Evolutionary conservation across 2,329 filamentous ascomycete genomes (phyloP).

Genomic region (Xylariaceae sp.): DNA sequence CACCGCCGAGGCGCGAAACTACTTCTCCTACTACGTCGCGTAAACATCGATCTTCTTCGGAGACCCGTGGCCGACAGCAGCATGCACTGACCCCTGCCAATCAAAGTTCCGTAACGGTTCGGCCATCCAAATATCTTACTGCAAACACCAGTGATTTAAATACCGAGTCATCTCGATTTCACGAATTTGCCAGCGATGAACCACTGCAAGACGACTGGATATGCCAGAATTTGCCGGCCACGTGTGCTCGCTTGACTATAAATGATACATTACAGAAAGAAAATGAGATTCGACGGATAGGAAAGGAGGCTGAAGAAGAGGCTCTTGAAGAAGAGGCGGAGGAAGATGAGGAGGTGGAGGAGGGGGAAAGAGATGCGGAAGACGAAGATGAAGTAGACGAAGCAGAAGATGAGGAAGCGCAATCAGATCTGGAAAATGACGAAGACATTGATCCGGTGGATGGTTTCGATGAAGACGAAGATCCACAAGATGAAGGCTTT

Average conservation of each 20-base stretch:
- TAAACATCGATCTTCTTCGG: conserved; percentile 33
- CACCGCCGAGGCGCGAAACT: conserved; percentile 17
- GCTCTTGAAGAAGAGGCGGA: conserved; percentile 71
- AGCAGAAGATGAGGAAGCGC: conserved; percentile 46
- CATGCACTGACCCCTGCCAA: conserved; percentile 34
- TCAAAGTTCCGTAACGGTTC: conserved; percentile 37
- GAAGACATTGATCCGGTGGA: conserved; percentile 48
- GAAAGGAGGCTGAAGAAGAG: conserved; percentile 87
- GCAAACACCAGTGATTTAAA: conserved; percentile 48
- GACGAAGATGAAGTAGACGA: conserved; percentile 46
- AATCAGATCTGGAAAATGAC: conserved; percentile 27
- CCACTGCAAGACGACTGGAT: conserved; percentile 90
- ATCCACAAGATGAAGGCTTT: conserved; percentile 45
- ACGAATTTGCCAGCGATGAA: conserved; percentile 85
- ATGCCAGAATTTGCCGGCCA: conserved; percentile 58
- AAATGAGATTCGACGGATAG: conserved; percentile 78
- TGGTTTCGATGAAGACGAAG: conserved; percentile 47
- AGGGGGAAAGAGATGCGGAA: conserved; percentile 46
- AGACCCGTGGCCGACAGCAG: conserved; percentile 24
- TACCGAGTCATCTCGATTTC: conserved; percentile 63
- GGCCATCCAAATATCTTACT: conserved; percentile 47
- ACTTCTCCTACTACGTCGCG: conserved; percentile 25
- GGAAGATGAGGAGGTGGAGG: conserved; percentile 45
- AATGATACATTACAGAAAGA: conserved; percentile 88
- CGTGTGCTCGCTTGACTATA: conserved; percentile 73